These are phyloP conservation scores for Astragalus membranaceus DNA, from an alignment of 306 rosid species.

Conservation along the genomic window DNA sequence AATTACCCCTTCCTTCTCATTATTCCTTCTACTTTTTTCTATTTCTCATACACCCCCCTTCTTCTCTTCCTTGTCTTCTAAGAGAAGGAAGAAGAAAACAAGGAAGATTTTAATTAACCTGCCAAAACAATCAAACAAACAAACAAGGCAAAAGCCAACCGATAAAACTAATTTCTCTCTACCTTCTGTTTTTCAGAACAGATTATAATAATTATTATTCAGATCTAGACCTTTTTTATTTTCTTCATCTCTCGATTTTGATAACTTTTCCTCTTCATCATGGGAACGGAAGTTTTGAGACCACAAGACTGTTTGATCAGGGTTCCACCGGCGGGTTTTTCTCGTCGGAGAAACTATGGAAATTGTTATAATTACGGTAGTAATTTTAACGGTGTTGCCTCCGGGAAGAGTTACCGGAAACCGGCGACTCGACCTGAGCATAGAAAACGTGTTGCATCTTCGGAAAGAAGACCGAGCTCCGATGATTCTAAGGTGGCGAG, in stretches of 20 bases:
- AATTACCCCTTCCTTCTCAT: not conserved
- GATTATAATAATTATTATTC: not conserved
- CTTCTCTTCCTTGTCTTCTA: constrained; percentile 12
- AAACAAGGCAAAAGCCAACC: not conserved
- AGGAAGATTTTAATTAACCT: not conserved
- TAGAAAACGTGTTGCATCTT: constrained; percentile 24
- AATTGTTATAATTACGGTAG: not conserved
- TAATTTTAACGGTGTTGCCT: not conserved
- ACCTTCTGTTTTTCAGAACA: not conserved
- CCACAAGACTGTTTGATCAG: constrained; percentile 70
- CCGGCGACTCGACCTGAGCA: constrained; percentile 36
- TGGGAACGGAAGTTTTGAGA: constrained; percentile 80
- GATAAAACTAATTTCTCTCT: not conserved
- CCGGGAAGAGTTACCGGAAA: constrained; percentile 38
- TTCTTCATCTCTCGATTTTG: not conserved
- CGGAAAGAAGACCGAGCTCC: constrained; percentile 34
- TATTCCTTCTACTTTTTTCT: not conserved
- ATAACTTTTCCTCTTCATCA: not conserved
- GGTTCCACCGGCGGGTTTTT: constrained; percentile 30
- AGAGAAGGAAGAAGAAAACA: constrained; percentile 26
- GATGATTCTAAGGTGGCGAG: constrained; percentile 42
- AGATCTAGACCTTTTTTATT: not conserved
- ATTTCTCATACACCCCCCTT: not conserved
- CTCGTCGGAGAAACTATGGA: constrained; percentile 40
- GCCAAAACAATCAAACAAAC: not conserved